Evolutionary conservation across 805 yeast species (phyloP).

Genomic region (Pichia heedii): DNA sequence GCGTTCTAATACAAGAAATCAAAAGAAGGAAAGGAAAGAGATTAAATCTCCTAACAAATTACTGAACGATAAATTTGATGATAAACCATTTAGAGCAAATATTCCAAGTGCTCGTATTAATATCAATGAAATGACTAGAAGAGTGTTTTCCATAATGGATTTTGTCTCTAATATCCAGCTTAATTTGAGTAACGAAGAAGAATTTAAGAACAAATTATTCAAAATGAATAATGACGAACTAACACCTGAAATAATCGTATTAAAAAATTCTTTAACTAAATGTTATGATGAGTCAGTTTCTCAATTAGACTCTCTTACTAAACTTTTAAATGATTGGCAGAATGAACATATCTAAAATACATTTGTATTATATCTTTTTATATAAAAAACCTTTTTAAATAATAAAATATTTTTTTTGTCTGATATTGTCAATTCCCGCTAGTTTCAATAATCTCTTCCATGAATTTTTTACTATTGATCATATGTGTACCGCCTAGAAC

Average conservation of each 20-base stretch:
- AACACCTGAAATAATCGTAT: constrained; percentile 24
- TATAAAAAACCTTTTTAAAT: not conserved
- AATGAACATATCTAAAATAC: constrained; percentile 43
- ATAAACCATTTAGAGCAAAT: constrained; percentile 75
- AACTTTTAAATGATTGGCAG: constrained; percentile 65
- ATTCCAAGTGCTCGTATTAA: constrained; percentile 69
- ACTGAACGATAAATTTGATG: constrained; percentile 24
- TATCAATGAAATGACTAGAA: constrained; percentile 73
- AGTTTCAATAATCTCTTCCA: constrained; percentile 20
- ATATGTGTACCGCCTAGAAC: constrained; percentile 78
- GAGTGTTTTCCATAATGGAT: constrained; percentile 85
- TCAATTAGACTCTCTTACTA: constrained; percentile 65
- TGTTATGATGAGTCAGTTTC: constrained; percentile 51
- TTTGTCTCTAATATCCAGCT: constrained; percentile 81
- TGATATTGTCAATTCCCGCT: constrained; percentile 15
- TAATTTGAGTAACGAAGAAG: constrained; percentile 69
- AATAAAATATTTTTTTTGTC: no score
- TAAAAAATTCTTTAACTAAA: constrained; percentile 34
- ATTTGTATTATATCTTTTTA: not conserved
- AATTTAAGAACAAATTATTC: constrained; percentile 34
- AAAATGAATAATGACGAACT: constrained; percentile 19
- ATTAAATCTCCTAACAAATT: constrained; percentile 21
- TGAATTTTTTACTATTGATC: constrained; percentile 35
- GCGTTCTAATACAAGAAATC: not conserved
- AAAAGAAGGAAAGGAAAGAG: constrained; percentile 16